Percentiles rank a stretch among this genome's conserved stretches.
Conservation (phyloP, 495 filamentous ascomycete species). For the Penicillium salamii region DNA sequence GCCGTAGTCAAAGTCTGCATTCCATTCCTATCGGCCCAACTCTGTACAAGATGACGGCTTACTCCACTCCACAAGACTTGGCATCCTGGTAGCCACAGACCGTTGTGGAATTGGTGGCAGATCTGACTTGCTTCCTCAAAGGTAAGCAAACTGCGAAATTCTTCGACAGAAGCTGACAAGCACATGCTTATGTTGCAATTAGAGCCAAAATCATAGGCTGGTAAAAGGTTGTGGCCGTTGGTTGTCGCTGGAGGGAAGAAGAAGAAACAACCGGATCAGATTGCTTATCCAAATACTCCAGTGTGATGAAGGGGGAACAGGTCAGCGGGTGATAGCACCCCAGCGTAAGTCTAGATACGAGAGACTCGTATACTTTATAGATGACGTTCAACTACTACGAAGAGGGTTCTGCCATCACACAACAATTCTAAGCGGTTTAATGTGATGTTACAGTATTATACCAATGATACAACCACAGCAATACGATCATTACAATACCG, state of each 20-base stretch:
- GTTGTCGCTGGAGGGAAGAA: neutral
- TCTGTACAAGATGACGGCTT: constrained; percentile 3
- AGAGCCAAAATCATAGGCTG: neutral
- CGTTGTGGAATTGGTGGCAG: constrained; percentile 6
- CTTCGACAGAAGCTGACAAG: neutral
- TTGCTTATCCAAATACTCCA: too few relatives aligned
- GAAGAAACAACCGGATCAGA: too few relatives aligned
- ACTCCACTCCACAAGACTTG: constrained; percentile 18
- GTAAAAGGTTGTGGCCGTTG: neutral
- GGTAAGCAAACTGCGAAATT: constrained; percentile 10
- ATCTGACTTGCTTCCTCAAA: constrained; percentile 11
- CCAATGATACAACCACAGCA: neutral
- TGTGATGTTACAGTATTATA: neutral
- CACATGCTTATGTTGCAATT: neutral
- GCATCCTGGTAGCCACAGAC: constrained; percentile 3
- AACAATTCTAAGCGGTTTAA: too few relatives aligned
- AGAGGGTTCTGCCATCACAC: too few relatives aligned
- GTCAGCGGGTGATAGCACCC: too few relatives aligned
- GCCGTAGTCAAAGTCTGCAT: constrained; percentile 16
- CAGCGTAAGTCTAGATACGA: too few relatives aligned
- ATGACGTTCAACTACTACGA: too few relatives aligned
- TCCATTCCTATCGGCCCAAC: constrained; percentile 11
- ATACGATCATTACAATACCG: neutral
- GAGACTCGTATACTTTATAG: too few relatives aligned
- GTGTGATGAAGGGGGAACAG: too few relatives aligned